Evolutionary conservation across 1,284 basidiomycete genomes (phyloP).

Genomic region (Flammula alnicola): DNA sequence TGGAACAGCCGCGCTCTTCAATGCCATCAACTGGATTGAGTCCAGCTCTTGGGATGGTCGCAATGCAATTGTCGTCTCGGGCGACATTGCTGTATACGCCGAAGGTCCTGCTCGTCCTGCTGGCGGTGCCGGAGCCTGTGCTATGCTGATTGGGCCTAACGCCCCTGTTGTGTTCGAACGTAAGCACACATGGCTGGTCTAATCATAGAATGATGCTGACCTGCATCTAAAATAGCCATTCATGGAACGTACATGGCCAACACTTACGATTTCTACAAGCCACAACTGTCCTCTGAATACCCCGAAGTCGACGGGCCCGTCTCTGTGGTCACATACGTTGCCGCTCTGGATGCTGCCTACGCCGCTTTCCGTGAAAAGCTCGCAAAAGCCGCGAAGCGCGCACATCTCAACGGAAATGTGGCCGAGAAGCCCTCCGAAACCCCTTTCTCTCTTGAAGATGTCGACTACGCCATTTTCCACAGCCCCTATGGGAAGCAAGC

Average conservation of each 20-base stretch:
- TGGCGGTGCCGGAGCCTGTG: slow-evolving; percentile 95
- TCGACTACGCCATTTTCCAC: slow-evolving; percentile 94
- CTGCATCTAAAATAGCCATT: slow-evolving; percentile 65
- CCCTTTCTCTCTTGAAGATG: slow-evolving; percentile 73
- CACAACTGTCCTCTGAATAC: slow-evolving; percentile 91
- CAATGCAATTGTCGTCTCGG: slow-evolving; percentile 96
- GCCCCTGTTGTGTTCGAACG: slow-evolving; percentile 95
- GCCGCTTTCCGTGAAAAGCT: slow-evolving; percentile 86
- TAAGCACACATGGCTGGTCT: slow-evolving; percentile 47
- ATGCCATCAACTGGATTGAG: slow-evolving; percentile 97
- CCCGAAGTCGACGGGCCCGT: slow-evolving; percentile 98
- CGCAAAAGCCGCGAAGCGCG: slow-evolving; percentile 65
- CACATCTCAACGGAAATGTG: slow-evolving; percentile 42
- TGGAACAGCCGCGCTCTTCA: slow-evolving; percentile 97
- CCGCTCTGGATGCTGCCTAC: slow-evolving; percentile 93
- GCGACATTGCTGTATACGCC: slow-evolving; percentile 98
- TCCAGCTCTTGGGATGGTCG: slow-evolving; percentile 97
- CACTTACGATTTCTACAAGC: slow-evolving; percentile 98
- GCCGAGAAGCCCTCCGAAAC: slow-evolving; percentile 42
- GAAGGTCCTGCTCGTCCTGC: slow-evolving; percentile 95
- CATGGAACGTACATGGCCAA: slow-evolving; percentile 99
- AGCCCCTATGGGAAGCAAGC: slow-evolving; percentile 98
- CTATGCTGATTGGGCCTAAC: slow-evolving; percentile 95
- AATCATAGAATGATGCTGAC: slow-evolving; percentile 14
- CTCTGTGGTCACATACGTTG: slow-evolving; percentile 94